Base-by-base conservation (phyloP, 73 alveolate genomes). In the Paramecium bursaria region DNA sequence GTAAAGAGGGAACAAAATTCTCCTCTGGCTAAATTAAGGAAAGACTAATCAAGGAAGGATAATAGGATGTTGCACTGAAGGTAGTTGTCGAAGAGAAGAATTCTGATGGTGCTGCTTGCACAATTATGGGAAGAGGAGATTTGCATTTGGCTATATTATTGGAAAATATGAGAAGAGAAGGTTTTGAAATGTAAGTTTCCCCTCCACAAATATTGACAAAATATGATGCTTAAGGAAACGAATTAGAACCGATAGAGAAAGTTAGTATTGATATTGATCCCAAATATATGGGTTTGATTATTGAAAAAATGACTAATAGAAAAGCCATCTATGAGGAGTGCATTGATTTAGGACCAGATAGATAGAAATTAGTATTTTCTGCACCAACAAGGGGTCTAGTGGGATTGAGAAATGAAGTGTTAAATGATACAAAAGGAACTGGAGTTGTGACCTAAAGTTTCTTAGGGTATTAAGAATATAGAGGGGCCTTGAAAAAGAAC, bases 81-180 rank as follows among this genome's bases (percentile, higher is more conserved):
- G 96, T 94, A 0, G 25, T 15, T 22, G 85, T 48, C 21, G 54
- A 10, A 35, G 57, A 49, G 13, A 50, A 26, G 15, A 13, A 21
- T 17, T 48, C 10, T 33, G 92, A 86, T 4, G 88, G 86, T 15
- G 88, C 75, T 15, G 49, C 80, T 39, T 85, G 91, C 13, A 86
- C 54, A 27, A 74, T 94, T 21, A 52, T 92, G 14, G 98, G 98
- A 15, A 91, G 98, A 88, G 98, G 98, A 1, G 97, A 91, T 57
- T 89, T 94, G 2, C 98, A 94, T 76, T 74, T 94, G 42, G 97
- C 96, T 13, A 90, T 94, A 22, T 77, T 94, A 10, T 73, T 94
- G 7, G 98, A 94, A 75, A 88, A 91, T 15, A 90, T 94, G 97
- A 87, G 98, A 60, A 92, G 98, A 91, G 98, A 94, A 74, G 98